These are phyloP conservation scores for Fusarium haematococcum DNA, from an alignment of 2,329 filamentous ascomycete genomes.

Conservation along the genomic window DNA sequence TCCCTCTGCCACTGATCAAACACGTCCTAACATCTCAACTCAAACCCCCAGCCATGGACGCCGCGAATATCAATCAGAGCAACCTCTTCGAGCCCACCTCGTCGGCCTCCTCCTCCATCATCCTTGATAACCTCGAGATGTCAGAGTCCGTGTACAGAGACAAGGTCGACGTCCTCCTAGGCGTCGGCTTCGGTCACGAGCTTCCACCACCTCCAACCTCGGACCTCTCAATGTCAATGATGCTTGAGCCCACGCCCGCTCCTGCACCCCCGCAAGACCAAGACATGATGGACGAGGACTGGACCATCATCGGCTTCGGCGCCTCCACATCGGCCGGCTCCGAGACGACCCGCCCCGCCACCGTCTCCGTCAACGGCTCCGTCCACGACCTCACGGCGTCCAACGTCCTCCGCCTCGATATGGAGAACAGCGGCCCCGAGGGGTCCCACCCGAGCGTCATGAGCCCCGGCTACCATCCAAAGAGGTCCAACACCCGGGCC, in stretches of 20 bases:
- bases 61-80: conserved; percentile 7
- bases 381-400: conserved; percentile 22
- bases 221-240: conserved; percentile 15
- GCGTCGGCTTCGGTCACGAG: neutral
- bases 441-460: conserved; percentile 11
- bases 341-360: conserved; percentile 29
- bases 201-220: conserved; percentile 16
- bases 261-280: conserved; percentile 14
- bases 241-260: conserved; percentile 17
- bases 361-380: conserved; percentile 18
- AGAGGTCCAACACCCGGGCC: conserved; percentile 10
- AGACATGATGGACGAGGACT: conserved; percentile 15
- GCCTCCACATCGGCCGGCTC: conserved; percentile 1
- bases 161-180: neutral
- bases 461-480: conserved; percentile 19
- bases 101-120: conserved; percentile 21
- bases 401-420: conserved; percentile 17
- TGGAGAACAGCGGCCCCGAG: conserved; percentile 19
- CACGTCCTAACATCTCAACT: neutral
- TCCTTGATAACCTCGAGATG: conserved; percentile 17
- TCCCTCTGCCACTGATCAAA: neutral
- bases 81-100: conserved; percentile 5
- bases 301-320: conserved; percentile 17
- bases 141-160: neutral
- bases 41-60: neutral